These are phyloP conservation scores for Microsporum ferrugineum DNA, from an alignment of 2,329 filamentous ascomycete genomes.

Conservation along the genomic window DNA sequence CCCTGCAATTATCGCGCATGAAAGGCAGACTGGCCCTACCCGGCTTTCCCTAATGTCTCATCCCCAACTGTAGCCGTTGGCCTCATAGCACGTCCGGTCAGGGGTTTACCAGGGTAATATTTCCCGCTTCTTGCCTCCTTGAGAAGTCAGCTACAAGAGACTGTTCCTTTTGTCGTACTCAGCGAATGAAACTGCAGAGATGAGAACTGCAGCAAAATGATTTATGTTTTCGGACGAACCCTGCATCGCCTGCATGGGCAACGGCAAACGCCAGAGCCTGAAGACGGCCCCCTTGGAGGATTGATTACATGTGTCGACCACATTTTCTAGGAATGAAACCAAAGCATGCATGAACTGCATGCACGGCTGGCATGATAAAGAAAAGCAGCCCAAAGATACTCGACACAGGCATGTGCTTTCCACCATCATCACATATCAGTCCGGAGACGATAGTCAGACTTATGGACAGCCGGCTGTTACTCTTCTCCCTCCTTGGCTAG, in stretches of 20 bases:
- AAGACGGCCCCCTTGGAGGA: background rate
- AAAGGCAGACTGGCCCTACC: background rate
- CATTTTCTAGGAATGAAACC: background rate
- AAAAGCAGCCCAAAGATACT: background rate
- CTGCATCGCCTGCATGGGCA: background rate
- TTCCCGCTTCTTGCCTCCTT: background rate
- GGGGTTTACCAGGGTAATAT: background rate
- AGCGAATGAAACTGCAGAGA: background rate
- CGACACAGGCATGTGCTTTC: background rate
- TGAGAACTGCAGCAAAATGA: background rate
- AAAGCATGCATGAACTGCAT: background rate
- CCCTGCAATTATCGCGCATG: background rate
- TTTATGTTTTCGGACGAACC: background rate
- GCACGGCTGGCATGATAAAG: background rate
- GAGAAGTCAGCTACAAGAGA: background rate
- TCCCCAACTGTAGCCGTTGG: background rate
- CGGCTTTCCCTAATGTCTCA: background rate
- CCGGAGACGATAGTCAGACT: background rate
- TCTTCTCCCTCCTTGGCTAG: background rate
- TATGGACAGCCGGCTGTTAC: background rate
- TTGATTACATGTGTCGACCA: background rate
- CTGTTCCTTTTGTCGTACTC: background rate
- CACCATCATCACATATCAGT: background rate
- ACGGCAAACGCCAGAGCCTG: background rate
- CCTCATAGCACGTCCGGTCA: background rate